Evolutionary conservation across 2,329 filamentous ascomycete species (phyloP).

Genomic region (Fusarium verrucosum): DNA sequence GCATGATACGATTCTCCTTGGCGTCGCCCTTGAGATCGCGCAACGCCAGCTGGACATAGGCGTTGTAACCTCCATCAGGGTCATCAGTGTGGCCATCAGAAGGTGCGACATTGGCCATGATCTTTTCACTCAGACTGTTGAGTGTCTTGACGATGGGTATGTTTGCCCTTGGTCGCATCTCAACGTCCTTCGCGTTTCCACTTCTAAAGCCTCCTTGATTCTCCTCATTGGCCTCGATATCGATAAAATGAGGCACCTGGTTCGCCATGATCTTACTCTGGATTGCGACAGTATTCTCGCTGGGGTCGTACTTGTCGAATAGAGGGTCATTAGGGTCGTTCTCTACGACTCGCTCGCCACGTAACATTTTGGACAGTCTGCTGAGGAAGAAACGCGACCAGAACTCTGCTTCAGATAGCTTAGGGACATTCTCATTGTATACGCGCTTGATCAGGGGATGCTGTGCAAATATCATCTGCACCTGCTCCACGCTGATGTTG

Average conservation of each 20-base stretch:
- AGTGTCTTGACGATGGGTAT: conserved; percentile 89
- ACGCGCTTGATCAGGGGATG: conserved; percentile 90
- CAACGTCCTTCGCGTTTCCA: conserved; percentile 88
- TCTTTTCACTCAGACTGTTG: conserved; percentile 91
- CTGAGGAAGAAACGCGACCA: conserved; percentile 96
- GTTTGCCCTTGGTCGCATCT: conserved; percentile 85
- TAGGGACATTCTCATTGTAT: conserved; percentile 92
- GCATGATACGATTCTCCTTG: conserved; percentile 78
- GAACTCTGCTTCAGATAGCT: conserved; percentile 80
- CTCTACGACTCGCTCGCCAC: conserved; percentile 86
- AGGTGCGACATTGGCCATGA: conserved; percentile 87
- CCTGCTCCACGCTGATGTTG: conserved; percentile 89
- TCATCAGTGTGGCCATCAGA: conserved; percentile 75
- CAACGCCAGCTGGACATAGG: conserved; percentile 78
- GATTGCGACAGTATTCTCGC: conserved; percentile 68
- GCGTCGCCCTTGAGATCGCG: conserved; percentile 81
- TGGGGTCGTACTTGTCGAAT: conserved; percentile 85
- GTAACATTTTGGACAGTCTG: conserved; percentile 87
- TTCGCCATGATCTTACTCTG: conserved; percentile 66
- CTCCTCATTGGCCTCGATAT: conserved; percentile 93
- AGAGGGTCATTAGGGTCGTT: conserved; percentile 79
- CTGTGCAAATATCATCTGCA: conserved; percentile 91
- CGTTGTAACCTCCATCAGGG: conserved; percentile 70
- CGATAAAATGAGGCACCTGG: conserved; percentile 86
- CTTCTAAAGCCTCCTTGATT: conserved; percentile 84